phyloP scores from a whole-genome alignment of 2,329 filamentous ascomycete species.

The Ophiocordyceps camponoti-floridani region DNA sequence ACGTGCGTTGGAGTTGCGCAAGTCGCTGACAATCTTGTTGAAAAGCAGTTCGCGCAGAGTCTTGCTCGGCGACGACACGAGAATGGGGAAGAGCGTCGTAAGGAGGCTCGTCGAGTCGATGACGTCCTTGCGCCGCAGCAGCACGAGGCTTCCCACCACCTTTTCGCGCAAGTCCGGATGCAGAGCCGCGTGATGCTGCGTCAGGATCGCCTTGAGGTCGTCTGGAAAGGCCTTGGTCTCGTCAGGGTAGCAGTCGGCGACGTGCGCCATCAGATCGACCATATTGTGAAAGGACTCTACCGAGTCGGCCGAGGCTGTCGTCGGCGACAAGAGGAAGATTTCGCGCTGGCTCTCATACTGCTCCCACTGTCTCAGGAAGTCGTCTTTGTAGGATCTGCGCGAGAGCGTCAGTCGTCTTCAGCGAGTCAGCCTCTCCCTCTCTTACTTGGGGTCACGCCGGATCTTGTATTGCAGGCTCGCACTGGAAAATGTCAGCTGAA shows the following conservation, averaged over 20 bases:
- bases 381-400: conserved; percentile 65
- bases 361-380: conserved; percentile 73
- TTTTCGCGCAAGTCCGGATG: conserved; percentile 82
- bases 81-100: conserved; percentile 84
- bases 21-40: conserved; percentile 78
- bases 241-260: conserved; percentile 81
- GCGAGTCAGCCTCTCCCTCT: background rate
- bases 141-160: conserved; percentile 74
- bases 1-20: conserved; percentile 76
- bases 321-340: conserved; percentile 74
- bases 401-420: conserved; percentile 4
- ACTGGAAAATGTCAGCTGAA: conserved; percentile 24
- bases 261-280: conserved; percentile 85
- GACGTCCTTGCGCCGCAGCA: conserved; percentile 80
- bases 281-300: conserved; percentile 76
- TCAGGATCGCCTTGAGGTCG: conserved; percentile 66
- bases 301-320: conserved; percentile 58
- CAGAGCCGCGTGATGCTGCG: conserved; percentile 64
- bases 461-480: conserved; percentile 87
- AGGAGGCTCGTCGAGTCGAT: conserved; percentile 71
- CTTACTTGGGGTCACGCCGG: conserved; percentile 62
- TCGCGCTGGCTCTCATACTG: conserved; percentile 86
- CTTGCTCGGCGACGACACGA: conserved; percentile 86
- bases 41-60: conserved; percentile 67
- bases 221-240: conserved; percentile 61